Conservation (phyloP, 106 monocot genomes). For the Dendrobium catenatum region DNA sequence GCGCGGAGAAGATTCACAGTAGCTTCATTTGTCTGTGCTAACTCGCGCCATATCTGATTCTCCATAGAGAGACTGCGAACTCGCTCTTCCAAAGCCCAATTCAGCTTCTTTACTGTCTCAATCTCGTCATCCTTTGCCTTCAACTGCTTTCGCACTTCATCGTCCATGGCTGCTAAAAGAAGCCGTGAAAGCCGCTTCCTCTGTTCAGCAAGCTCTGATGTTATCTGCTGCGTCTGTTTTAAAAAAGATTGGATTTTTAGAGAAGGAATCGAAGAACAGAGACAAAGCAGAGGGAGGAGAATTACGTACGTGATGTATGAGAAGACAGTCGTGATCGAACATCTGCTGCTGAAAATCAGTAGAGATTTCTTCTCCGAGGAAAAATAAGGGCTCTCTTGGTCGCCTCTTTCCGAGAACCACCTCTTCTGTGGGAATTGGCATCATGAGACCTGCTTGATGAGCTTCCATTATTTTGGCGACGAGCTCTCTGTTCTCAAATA, state of each 20-base stretch:
- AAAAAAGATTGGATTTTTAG: neutral
- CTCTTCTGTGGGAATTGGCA: neutral
- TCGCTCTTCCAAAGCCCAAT: slow-evolving; percentile 7
- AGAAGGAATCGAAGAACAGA: neutral
- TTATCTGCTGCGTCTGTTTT: neutral
- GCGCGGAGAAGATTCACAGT: neutral
- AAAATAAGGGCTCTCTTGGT: slow-evolving; percentile 10
- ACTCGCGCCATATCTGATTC: slow-evolving; percentile 6
- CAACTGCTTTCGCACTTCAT: slow-evolving; percentile 1
- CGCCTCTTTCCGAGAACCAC: neutral
- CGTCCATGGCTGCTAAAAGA: neutral
- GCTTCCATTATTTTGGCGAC: neutral
- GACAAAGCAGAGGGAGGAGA: neutral
- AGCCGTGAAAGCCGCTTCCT: neutral
- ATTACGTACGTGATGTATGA: slow-evolving; percentile 17
- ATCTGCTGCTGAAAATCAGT: slow-evolving; percentile 16
- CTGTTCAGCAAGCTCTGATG: neutral
- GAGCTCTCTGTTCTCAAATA: neutral
- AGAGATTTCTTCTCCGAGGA: slow-evolving; percentile 6
- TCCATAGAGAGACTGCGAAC: neutral
- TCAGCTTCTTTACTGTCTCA: slow-evolving; percentile 5
- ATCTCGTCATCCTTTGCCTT: slow-evolving; percentile 5
- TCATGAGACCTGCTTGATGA: neutral
- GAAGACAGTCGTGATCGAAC: slow-evolving; percentile 33
- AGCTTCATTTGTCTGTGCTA: slow-evolving; percentile 6